Percentiles rank a stretch among this genome's conserved stretches.
Evolutionary conservation across 1,284 basidiomycete genomes (phyloP).

Genomic region (Xanthoconium separans): DNA sequence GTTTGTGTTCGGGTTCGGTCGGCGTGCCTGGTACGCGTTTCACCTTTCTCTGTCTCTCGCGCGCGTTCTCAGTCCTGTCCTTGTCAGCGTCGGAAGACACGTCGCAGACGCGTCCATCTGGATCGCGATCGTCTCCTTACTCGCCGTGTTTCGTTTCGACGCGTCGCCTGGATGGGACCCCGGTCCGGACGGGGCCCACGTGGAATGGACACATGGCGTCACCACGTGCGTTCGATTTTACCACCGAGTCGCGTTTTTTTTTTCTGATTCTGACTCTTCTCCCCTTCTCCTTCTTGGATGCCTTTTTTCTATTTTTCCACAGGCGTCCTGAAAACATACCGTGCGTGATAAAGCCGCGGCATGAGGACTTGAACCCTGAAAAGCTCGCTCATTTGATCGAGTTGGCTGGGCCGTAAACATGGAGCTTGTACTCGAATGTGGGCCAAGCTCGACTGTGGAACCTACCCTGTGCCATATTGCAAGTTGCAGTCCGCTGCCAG

Average conservation of each 20-base stretch:
- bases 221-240: conserved; percentile 22
- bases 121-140: conserved; percentile 23
- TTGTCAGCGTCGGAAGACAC: conserved; percentile 31
- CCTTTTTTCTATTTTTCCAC: neutral
- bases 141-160: conserved; percentile 21
- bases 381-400: conserved; percentile 14
- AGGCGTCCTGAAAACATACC: conserved; percentile 19
- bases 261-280: neutral
- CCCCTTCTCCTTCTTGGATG: neutral
- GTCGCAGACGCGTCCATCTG: conserved; percentile 38
- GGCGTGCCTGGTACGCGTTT: conserved; percentile 39
- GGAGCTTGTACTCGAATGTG: neutral
- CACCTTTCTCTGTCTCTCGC: neutral
- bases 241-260: neutral
- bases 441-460: neutral
- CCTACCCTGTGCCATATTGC: neutral
- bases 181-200: conserved; percentile 24
- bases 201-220: conserved; percentile 22
- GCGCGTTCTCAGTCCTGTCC: neutral
- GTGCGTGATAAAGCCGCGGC: conserved; percentile 15
- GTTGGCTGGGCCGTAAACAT: conserved; percentile 3
- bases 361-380: conserved; percentile 8
- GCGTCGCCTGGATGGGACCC: conserved; percentile 14
- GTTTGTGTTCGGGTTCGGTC: conserved; percentile 47
- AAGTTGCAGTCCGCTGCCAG: neutral